Conservation (phyloP, 2,329 filamentous ascomycete genomes). For the Monascus ruber region DNA sequence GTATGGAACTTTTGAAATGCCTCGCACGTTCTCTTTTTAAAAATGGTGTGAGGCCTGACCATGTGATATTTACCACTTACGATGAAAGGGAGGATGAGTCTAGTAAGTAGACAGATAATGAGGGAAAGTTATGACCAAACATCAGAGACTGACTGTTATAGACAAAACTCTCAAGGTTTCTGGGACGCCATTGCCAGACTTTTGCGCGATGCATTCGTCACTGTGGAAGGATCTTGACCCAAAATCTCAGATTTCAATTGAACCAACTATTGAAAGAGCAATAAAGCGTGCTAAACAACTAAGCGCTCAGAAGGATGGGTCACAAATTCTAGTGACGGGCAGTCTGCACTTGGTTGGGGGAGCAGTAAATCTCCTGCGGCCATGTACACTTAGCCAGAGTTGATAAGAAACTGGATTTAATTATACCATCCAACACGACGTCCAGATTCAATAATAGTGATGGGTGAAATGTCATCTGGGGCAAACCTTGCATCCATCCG, state of each 20-base stretch:
- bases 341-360: constrained; percentile 16
- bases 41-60: too few relatives aligned
- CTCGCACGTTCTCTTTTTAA: too few relatives aligned
- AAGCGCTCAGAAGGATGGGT: constrained; percentile 6
- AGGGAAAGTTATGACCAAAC: too few relatives aligned
- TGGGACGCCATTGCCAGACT: constrained; percentile 9
- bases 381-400: background rate
- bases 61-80: too few relatives aligned
- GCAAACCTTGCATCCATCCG: too few relatives aligned
- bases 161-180: constrained; percentile 4
- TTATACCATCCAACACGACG: too few relatives aligned
- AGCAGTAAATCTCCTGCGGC: constrained; percentile 12
- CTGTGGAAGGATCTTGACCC: constrained; percentile 14
- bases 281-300: constrained; percentile 11
- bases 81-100: too few relatives aligned
- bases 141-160: background rate
- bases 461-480: too few relatives aligned
- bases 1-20: too few relatives aligned
- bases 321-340: constrained; percentile 15
- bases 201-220: constrained; percentile 12
- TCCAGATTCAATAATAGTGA: too few relatives aligned
- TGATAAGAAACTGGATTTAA: too few relatives aligned
- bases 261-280: constrained; percentile 16
- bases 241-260: constrained; percentile 8
- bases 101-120: too few relatives aligned